Percentiles rank a stretch among this genome's conserved stretches.
These are phyloP conservation scores for Boletales sp. DNA, from an alignment of 768 basidiomycete genomes.

Conservation along the genomic window DNA sequence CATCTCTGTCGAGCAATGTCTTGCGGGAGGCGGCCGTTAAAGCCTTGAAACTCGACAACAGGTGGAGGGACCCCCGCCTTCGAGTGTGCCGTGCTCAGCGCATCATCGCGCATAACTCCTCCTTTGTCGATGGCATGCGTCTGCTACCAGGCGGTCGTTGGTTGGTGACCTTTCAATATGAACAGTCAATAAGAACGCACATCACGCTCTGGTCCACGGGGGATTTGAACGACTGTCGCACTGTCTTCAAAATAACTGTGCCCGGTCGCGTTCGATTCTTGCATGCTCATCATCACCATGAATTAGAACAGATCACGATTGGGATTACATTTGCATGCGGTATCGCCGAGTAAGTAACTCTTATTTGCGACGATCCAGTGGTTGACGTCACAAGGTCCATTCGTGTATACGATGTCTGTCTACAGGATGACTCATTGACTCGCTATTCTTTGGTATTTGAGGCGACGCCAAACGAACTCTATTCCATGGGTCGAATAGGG, in stretches of 20 bases:
- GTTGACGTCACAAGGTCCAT: slow-evolving; percentile 17
- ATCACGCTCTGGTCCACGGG: slow-evolving; percentile 44
- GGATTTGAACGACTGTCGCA: slow-evolving; percentile 24
- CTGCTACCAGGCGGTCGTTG: slow-evolving; percentile 46
- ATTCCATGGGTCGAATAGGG: slow-evolving; percentile 13
- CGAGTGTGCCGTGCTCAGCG: slow-evolving; percentile 35
- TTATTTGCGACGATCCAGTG: neutral
- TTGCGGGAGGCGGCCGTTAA: slow-evolving; percentile 41
- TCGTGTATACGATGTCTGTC: slow-evolving; percentile 20
- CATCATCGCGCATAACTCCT: slow-evolving; percentile 33
- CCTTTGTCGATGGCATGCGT: slow-evolving; percentile 43
- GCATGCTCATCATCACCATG: slow-evolving; percentile 28
- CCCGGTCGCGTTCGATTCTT: slow-evolving; percentile 32
- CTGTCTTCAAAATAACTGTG: slow-evolving; percentile 28
- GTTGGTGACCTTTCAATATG: slow-evolving; percentile 43
- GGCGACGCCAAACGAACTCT: slow-evolving; percentile 12
- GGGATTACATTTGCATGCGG: slow-evolving; percentile 15
- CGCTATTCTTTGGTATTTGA: slow-evolving; percentile 15
- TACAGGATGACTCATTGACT: slow-evolving; percentile 3
- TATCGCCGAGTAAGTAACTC: slow-evolving; percentile 15
- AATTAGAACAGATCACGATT: slow-evolving; percentile 18
- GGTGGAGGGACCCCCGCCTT: slow-evolving; percentile 42
- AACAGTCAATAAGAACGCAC: slow-evolving; percentile 32
- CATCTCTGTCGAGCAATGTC: slow-evolving; percentile 35
- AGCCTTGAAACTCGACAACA: slow-evolving; percentile 47